Base-by-base conservation (phyloP, 1,284 basidiomycete species). In the Caloboletus inedulis region DNA sequence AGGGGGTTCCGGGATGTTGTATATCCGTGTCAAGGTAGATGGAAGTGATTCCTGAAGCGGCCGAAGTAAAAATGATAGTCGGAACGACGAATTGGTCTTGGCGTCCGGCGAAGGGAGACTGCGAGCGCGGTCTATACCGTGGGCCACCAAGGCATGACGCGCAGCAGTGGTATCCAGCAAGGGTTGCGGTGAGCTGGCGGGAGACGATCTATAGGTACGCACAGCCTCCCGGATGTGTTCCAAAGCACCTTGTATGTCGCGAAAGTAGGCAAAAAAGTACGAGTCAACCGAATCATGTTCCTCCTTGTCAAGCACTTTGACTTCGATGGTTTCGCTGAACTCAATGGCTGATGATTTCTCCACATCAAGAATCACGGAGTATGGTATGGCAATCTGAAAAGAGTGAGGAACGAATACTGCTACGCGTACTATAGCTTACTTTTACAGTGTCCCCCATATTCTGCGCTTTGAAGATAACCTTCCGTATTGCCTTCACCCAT, bases 371-470 rank as follows among this genome's bases (percentile, higher is more conserved):
- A 99, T 84, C 1, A 85, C 83, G 18, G 91, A 87, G 59, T 98
- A 91, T 0, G 96, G 96, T 47, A 99, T 94, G 36, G 93, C 90
- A 66, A 98, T 93, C 91, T 93, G 59, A 9, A 39, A 51, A 27
- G 50, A 23, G 23, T 68, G 41, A 65, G 52, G 48, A 40, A 18
- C 29, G 18, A 49, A 37, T 14, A 39, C 13, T 13, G 7, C 18
- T 31, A 39, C 25, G 34, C 8, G 16, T 16, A 34, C 19, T 1
- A 13, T 14, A 21, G 64, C 70, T 37, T 56, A 89, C 89, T 79
- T 96, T 95, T 58, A 98, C 91, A 61, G 84, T 91, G 61, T 98
- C 94, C 0, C 95, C 95, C 77, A 89, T 89, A 65, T 98, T 97
- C 74, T 98, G 95, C 6, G 89, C 88, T 64, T 94, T 93, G 74